Conservation (phyloP, 805 yeast species). For the Tetrapisispora phaffii region DNA sequence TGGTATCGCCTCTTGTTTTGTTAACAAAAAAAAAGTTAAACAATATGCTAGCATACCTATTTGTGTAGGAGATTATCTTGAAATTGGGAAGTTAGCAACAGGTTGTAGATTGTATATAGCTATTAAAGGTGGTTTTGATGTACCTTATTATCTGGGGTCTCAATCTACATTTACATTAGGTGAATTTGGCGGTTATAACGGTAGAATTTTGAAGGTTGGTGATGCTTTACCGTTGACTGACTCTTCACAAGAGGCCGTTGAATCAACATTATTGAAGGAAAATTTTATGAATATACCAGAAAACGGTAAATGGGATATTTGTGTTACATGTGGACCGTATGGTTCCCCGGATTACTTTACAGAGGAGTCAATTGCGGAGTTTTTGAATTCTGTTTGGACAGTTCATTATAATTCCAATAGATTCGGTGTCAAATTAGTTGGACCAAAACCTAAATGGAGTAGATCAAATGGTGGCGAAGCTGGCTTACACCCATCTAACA, state of each 20-base stretch:
- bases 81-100: conserved; percentile 66
- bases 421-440: conserved; percentile 88
- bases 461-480: conserved; percentile 95
- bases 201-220: conserved; percentile 83
- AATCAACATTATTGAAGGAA: too few relatives aligned
- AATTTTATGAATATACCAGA: conserved; percentile 29
- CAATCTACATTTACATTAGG: conserved; percentile 94
- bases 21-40: conserved; percentile 47
- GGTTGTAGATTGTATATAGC: conserved; percentile 91
- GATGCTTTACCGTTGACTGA: conserved; percentile 33
- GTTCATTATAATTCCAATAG: conserved; percentile 95
- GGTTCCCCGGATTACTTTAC: conserved; percentile 94
- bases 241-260: too few relatives aligned
- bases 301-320: conserved; percentile 60
- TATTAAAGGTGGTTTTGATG: conserved; percentile 87
- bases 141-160: conserved; percentile 89
- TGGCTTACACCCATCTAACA: conserved; percentile 96
- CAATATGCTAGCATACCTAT: conserved; percentile 70
- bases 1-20: conserved; percentile 59
- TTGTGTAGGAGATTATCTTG: conserved; percentile 64
- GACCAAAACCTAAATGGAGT: conserved; percentile 97
- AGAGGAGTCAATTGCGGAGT: conserved; percentile 60
- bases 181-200: conserved; percentile 86
- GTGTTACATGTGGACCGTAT: conserved; percentile 95
- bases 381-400: conserved; percentile 77